Evolutionary conservation across 768 basidiomycete genomes (phyloP).

Genomic region (Gymnopilus dilepis): DNA sequence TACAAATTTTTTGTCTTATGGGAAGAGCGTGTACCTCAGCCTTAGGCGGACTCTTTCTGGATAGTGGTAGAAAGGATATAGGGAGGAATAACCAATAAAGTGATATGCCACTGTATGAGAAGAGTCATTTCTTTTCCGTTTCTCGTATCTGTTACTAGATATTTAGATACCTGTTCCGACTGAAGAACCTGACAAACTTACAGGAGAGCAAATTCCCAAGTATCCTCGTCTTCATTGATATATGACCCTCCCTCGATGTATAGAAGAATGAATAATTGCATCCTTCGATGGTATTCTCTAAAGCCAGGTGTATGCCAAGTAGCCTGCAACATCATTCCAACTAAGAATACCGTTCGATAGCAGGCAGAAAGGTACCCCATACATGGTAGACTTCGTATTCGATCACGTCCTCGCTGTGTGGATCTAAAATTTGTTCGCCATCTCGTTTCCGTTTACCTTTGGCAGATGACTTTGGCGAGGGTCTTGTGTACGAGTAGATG

Average conservation of each 20-base stretch:
- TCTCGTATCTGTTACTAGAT: slow-evolving; percentile 69
- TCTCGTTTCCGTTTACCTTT: slow-evolving; percentile 62
- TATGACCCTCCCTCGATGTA: slow-evolving; percentile 97
- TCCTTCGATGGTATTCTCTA: slow-evolving; percentile 85
- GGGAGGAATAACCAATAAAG: slow-evolving; percentile 91
- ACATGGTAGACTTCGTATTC: slow-evolving; percentile 93
- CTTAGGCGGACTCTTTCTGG: slow-evolving; percentile 89
- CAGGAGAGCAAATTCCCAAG: slow-evolving; percentile 93
- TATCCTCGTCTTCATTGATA: slow-evolving; percentile 90
- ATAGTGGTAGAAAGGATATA: slow-evolving; percentile 96
- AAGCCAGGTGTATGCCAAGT: slow-evolving; percentile 90
- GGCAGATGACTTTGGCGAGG: slow-evolving; percentile 39
- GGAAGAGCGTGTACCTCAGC: slow-evolving; percentile 62
- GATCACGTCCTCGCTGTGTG: slow-evolving; percentile 63
- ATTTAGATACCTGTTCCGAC: neutral
- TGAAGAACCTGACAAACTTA: slow-evolving; percentile 44
- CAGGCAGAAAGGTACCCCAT: slow-evolving; percentile 33
- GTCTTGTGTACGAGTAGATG: slow-evolving; percentile 79
- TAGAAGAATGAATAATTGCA: slow-evolving; percentile 93
- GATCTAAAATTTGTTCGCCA: slow-evolving; percentile 43
- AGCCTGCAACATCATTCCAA: slow-evolving; percentile 49
- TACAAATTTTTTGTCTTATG: neutral
- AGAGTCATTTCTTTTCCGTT: slow-evolving; percentile 63
- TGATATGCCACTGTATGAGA: slow-evolving; percentile 73
- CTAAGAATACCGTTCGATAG: neutral